These are phyloP conservation scores for Phytophthora pluvialis DNA, from an alignment of 352 stramenopile species.

Conservation along the genomic window DNA sequence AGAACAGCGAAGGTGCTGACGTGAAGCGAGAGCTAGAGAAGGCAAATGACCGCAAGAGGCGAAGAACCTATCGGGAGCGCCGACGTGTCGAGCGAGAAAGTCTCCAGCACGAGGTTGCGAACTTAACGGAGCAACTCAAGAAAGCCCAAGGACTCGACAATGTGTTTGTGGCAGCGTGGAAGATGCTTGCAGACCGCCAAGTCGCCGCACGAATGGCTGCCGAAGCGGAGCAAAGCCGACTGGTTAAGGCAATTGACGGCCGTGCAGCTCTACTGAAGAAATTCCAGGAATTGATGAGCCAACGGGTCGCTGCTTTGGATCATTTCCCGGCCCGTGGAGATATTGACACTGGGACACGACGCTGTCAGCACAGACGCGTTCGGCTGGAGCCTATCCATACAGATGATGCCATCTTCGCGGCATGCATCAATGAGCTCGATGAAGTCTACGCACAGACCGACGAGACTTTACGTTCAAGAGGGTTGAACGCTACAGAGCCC, in stretches of 20 bases:
- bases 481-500: constrained; percentile 1
- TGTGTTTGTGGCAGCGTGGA: constrained; percentile 9
- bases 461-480: not conserved
- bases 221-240: constrained; percentile 15
- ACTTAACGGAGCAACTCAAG: constrained; percentile 12
- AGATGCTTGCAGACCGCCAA: constrained; percentile 18
- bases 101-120: constrained; percentile 11
- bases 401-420: constrained; percentile 8
- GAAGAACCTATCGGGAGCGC: constrained; percentile 12
- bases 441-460: constrained; percentile 19
- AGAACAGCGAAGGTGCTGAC: not conserved
- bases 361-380: constrained; percentile 14
- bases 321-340: not conserved
- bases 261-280: not conserved
- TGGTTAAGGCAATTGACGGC: constrained; percentile 6
- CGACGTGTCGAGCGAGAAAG: constrained; percentile 8
- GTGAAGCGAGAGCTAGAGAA: constrained; percentile 1
- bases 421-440: constrained; percentile 7
- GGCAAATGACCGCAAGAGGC: constrained; percentile 11
- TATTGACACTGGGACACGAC: not conserved
- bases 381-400: constrained; percentile 10
- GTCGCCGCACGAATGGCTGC: constrained; percentile 5
- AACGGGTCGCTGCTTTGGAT: not conserved
- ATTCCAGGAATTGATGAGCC: constrained; percentile 7
- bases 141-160: not conserved